phyloP scores from a whole-genome alignment of 2,329 filamentous ascomycete species.

The Rasamsonia emersonii region DNA sequence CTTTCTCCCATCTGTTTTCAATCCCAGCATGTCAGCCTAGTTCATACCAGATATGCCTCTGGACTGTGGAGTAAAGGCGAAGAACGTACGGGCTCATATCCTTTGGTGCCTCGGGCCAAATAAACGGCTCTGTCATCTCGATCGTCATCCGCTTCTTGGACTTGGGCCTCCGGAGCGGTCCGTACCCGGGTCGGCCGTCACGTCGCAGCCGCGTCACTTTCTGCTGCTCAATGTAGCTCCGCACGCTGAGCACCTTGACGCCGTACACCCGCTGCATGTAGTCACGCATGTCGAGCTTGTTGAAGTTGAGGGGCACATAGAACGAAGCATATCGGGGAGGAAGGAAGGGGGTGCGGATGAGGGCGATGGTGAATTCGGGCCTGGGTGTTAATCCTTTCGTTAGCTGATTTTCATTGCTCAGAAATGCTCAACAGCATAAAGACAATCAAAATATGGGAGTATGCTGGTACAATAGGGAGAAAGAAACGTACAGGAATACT shows the following conservation, averaged over 20 bases:
- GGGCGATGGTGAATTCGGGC: constrained; percentile 70
- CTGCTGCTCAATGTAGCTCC: constrained; percentile 69
- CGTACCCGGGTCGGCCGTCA: constrained; percentile 33
- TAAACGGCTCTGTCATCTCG: constrained; percentile 77
- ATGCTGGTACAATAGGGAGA: background rate
- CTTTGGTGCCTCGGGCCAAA: constrained; percentile 66
- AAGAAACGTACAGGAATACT: constrained; percentile 48
- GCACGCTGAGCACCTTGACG: constrained; percentile 62
- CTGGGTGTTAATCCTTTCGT: constrained; percentile 36
- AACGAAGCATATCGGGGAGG: constrained; percentile 80
- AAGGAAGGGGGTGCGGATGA: constrained; percentile 64
- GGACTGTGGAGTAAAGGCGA: constrained; percentile 4
- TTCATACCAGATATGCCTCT: too few species aligned
- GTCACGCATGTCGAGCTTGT: constrained; percentile 92
- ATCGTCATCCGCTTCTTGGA: constrained; percentile 89
- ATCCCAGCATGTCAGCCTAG: too few species aligned
- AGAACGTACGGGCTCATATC: constrained; percentile 49
- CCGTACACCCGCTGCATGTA: constrained; percentile 84
- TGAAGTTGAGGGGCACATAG: constrained; percentile 81
- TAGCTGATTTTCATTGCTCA: constrained; percentile 2
- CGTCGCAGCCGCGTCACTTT: constrained; percentile 43
- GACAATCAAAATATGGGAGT: background rate
- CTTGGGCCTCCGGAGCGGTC: constrained; percentile 60
- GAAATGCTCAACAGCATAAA: too few species aligned
- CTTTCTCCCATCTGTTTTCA: constrained; percentile 50